Evolutionary conservation across 2,329 filamentous ascomycete genomes (phyloP).

Genomic region (Diaporthe australafricana): DNA sequence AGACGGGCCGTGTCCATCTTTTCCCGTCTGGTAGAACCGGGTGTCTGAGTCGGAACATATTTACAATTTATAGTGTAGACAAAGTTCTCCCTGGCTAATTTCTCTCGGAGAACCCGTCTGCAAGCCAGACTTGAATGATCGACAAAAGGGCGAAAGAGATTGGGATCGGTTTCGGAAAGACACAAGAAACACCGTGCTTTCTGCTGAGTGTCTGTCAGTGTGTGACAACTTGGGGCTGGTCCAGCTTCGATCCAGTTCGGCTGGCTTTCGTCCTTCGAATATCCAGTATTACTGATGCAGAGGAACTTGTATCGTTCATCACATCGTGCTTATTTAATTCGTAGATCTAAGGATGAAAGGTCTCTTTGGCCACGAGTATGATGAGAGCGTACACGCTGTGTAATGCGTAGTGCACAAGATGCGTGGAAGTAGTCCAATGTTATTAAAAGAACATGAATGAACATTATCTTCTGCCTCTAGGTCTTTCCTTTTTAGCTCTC

Average conservation of each 20-base stretch:
- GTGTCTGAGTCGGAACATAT: background rate
- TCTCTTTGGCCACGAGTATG: too few relatives aligned
- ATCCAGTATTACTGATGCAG: background rate
- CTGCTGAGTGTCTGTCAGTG: background rate
- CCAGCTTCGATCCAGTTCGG: background rate
- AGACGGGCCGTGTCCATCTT: background rate
- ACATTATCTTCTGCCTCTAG: too few relatives aligned
- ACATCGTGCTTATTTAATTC: too few relatives aligned
- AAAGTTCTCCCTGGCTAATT: background rate
- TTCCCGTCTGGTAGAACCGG: background rate
- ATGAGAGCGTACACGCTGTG: too few relatives aligned
- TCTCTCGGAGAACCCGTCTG: background rate
- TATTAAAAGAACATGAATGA: too few relatives aligned
- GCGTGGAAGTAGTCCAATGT: too few relatives aligned
- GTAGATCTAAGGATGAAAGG: too few relatives aligned
- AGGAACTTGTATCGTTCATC: too few relatives aligned
- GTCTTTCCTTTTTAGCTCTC: too few relatives aligned
- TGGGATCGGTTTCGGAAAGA: background rate
- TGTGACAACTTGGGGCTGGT: background rate
- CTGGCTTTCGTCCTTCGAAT: background rate
- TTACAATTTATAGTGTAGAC: too few relatives aligned
- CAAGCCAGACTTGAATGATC: background rate
- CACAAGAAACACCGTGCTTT: slow-evolving; percentile 13
- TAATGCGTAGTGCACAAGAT: too few relatives aligned
- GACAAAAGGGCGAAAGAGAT: background rate